A percentile compares a stretch with the other conserved stretches of the same genome.
Evolutionary conservation across 164 flowering plant species (phyloP).

Genomic region (Hamamelis virginiana): DNA sequence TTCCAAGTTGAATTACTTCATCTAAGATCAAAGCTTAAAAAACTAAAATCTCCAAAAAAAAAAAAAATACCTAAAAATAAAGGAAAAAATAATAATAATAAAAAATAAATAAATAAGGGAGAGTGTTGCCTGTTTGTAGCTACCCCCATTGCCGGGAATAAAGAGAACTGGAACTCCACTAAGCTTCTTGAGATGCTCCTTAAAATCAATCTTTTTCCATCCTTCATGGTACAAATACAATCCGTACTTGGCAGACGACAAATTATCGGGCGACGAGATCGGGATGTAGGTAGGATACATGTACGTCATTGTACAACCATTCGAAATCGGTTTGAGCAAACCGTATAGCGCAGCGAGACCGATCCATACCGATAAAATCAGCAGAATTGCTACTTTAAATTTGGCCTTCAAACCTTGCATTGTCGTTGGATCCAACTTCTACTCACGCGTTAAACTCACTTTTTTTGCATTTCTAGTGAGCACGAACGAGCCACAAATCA

Average conservation of each 20-base stretch:
- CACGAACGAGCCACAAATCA: too few relatives aligned
- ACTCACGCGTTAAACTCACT: too few relatives aligned
- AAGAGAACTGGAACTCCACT: constrained; percentile 91
- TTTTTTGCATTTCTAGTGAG: too few relatives aligned
- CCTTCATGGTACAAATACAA: constrained; percentile 96
- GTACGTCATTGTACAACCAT: constrained; percentile 92
- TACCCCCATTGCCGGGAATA: constrained; percentile 97
- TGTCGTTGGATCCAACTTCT: background rate
- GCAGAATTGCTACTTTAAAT: constrained; percentile 39
- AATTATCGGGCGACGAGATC: constrained; percentile 43
- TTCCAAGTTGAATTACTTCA: background rate
- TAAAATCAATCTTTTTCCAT: constrained; percentile 88
- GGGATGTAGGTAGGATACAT: constrained; percentile 98
- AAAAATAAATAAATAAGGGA: background rate
- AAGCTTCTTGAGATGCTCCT: constrained; percentile 72
- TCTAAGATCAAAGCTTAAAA: background rate
- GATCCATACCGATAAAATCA: constrained; percentile 41
- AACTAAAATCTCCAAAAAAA: background rate
- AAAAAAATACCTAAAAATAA: background rate
- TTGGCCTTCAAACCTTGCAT: constrained; percentile 57
- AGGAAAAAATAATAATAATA: background rate
- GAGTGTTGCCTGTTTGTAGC: constrained; percentile 84
- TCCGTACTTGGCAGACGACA: constrained; percentile 61
- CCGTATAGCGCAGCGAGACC: constrained; percentile 56
- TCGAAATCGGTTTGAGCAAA: constrained; percentile 62